Percentiles rank a stretch among this genome's conserved stretches.
phyloP scores from a whole-genome alignment of 2,329 filamentous ascomycete species.

The Chrysosporium keratinophilum region DNA sequence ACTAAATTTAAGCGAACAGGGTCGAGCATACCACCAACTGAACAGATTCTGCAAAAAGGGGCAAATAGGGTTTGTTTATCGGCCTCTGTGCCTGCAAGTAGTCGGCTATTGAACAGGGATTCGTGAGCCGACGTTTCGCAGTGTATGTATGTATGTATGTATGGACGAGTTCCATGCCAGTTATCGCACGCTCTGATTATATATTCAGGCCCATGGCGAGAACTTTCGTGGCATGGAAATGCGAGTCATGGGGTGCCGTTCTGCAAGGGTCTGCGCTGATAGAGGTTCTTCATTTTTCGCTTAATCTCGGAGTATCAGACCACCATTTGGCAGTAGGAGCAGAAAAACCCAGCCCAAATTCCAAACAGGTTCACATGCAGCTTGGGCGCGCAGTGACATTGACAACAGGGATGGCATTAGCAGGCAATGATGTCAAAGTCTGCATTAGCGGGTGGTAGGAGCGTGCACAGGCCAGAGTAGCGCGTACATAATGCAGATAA shows the following conservation, averaged over 20 bases:
- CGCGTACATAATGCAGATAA: not conserved
- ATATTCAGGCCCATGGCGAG: not conserved
- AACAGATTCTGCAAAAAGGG: not conserved
- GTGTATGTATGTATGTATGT: not conserved
- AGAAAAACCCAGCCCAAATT: slow-evolving; percentile 4
- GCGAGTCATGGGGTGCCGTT: not conserved
- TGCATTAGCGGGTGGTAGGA: slow-evolving; percentile 6
- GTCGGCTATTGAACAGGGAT: slow-evolving; percentile 10
- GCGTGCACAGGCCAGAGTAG: not conserved
- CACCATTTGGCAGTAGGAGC: not conserved
- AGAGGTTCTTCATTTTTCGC: slow-evolving; percentile 1
- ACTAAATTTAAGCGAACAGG: not conserved
- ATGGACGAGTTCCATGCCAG: too few relatives aligned
- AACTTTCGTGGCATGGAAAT: not conserved
- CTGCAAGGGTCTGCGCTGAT: not conserved
- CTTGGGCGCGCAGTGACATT: not conserved
- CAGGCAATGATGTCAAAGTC: slow-evolving; percentile 7
- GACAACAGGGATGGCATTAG: not conserved
- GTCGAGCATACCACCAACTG: not conserved
- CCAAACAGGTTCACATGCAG: slow-evolving; percentile 9
- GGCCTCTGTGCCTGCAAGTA: slow-evolving; percentile 4
- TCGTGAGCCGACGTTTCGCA: not conserved
- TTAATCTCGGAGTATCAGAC: slow-evolving; percentile 1
- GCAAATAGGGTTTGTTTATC: not conserved
- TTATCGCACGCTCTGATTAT: not conserved